Base-by-base conservation (phyloP, 768 basidiomycete genomes). In the Grammothele lineata region DNA sequence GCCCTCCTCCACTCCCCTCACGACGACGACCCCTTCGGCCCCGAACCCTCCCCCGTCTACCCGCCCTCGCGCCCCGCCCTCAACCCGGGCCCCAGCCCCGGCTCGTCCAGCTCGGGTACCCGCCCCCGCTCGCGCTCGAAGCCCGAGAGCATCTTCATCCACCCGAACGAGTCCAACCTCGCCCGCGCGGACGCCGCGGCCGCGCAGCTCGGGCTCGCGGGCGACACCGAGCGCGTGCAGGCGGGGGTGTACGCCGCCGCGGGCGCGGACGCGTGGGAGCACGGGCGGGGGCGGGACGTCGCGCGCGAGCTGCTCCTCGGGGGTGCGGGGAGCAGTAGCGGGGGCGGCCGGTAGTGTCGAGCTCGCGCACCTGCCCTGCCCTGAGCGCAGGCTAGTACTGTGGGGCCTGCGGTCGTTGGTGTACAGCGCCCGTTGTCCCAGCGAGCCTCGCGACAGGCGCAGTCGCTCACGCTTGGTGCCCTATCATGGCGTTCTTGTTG, bases 121-220 rank as follows among this genome's bases (percentile, higher is more conserved):
- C 73, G 72, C 15, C 64, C 71, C 14, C 76, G 76, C 46, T 66
- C 74, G 12, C 77, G 67, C 60, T 73, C 77, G 37, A 83, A 79
- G 57, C 80, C 82, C 3, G 55, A 79, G 53, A 65, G 59, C 30
- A 78, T 85, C 41, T 78, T 77, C 55, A 83, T 85, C 40, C 82
- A 85, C 55, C 83, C 85, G 2, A 63, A 62, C 35, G 61, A 80
- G 35, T 83, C 81, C 30, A 84, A 83, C 57, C 57, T 83, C 51
- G 81, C 81, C 5, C 80, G 83, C 27, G 83, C 83, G 3, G 83
- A 85, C 48, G 79, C 76, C 8, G 71, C 65, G n/a, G 80, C 80
- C 0, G 60, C 76, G 37, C 72, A 78, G 55, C 64, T 81, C 25
- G 83, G 80, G 19, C 50, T 82, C 15, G 62, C 62, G 3, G 52